A percentile compares a stretch with the other conserved stretches of the same genome.
These are phyloP conservation scores for Pseudopediastrum boryanum DNA, from an alignment of 139 green algal species.

Conservation along the genomic window DNA sequence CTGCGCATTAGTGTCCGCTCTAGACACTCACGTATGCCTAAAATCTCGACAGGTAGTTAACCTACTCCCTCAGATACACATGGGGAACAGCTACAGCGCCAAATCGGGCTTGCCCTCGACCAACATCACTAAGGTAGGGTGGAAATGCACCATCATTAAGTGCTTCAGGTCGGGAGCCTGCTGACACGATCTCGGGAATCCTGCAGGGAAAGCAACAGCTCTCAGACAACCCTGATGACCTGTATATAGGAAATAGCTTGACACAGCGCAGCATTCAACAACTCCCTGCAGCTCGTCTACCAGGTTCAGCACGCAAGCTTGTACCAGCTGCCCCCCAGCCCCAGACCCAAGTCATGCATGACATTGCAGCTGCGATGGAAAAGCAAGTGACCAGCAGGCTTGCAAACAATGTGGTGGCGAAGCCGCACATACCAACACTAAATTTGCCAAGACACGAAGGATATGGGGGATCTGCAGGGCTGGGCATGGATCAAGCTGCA, in stretches of 20 bases:
- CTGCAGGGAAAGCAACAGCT: conserved; percentile 31
- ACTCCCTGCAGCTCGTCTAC: conserved; percentile 14
- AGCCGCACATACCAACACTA: conserved; percentile 21
- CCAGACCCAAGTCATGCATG: conserved; percentile 6
- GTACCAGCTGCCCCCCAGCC: neutral
- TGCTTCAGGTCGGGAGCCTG: no score
- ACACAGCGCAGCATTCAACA: conserved; percentile 20
- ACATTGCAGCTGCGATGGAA: conserved; percentile 15
- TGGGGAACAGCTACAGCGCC: no score
- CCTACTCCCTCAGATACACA: no score
- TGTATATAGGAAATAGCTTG: conserved; percentile 27
- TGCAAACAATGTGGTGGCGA: conserved; percentile 17
- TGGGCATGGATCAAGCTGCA: conserved; percentile 22
- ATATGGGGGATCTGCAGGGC: neutral
- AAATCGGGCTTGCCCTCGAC: no score
- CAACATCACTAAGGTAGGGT: no score
- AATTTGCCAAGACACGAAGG: neutral
- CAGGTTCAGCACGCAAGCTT: conserved; percentile 23
- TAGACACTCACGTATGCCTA: no score
- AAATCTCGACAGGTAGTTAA: no score
- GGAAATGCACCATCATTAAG: no score
- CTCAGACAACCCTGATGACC: conserved; percentile 30
- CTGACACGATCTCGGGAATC: no score
- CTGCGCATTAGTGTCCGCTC: no score
- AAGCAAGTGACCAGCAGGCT: neutral